Conservation (phyloP, 768 basidiomycete genomes). For the Cystobasidium ongulense region DNA sequence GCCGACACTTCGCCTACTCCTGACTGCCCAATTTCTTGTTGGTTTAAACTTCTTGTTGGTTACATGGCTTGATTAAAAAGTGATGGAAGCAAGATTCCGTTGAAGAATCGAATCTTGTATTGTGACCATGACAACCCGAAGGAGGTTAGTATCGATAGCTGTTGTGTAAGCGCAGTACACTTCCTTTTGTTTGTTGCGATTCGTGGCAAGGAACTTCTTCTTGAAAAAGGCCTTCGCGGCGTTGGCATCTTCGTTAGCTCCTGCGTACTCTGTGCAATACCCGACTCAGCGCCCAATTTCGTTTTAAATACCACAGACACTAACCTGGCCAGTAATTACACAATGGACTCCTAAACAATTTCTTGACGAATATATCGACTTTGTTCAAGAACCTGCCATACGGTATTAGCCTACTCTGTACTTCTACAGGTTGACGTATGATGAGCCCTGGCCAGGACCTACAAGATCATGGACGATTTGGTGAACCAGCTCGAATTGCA, state of each 20-base stretch:
- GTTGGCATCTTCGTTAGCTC: constrained; percentile 76
- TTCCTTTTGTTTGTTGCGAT: constrained; percentile 60
- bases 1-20: too few species aligned
- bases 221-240: constrained; percentile 72
- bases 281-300: constrained; percentile 40
- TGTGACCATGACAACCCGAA: constrained; percentile 38
- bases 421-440: too few species aligned
- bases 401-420: not conserved
- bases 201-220: constrained; percentile 76
- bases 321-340: constrained; percentile 46
- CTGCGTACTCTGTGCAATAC: constrained; percentile 32
- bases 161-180: constrained; percentile 36
- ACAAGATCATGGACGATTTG: constrained; percentile 55
- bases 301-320: not conserved
- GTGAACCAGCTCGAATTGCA: constrained; percentile 71
- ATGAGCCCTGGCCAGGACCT: constrained; percentile 41
- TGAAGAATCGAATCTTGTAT: constrained; percentile 26
- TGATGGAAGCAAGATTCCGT: constrained; percentile 15
- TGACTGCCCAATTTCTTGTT: too few species aligned
- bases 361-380: constrained; percentile 67
- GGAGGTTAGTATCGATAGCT: constrained; percentile 40
- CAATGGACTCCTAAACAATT: constrained; percentile 53
- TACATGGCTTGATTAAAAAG: not conserved
- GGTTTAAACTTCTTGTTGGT: too few species aligned
- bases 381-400: constrained; percentile 50